Percentiles rank a stretch among this genome's conserved stretches.
These are phyloP conservation scores for Cyclotella choctawhatcheeana DNA, from an alignment of 108 stramenopile species.

Conservation along the genomic window DNA sequence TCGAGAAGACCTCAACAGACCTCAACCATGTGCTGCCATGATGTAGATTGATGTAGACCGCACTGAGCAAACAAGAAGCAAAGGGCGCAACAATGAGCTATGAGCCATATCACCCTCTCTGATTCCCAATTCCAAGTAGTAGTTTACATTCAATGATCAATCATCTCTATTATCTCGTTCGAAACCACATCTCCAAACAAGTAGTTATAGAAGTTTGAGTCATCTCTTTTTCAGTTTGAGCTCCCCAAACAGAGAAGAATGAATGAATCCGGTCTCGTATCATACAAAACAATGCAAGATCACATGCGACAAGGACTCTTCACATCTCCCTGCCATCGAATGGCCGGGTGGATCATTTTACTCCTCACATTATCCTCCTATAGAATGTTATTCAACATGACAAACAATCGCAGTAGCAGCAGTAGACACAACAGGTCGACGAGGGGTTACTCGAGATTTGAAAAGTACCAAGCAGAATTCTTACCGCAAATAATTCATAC, in stretches of 20 bases:
- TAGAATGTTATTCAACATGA: slow-evolving; percentile 10
- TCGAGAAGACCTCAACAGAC: neutral
- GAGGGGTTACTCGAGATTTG: neutral
- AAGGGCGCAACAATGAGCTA: too few species aligned
- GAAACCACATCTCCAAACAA: too few species aligned
- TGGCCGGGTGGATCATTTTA: slow-evolving; percentile 9
- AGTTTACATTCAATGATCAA: too few species aligned
- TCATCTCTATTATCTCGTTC: too few species aligned
- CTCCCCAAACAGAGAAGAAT: too few species aligned
- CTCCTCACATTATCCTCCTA: slow-evolving; percentile 23
- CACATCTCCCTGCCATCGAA: slow-evolving; percentile 1
- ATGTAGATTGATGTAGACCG: too few species aligned
- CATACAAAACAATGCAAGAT: slow-evolving; percentile 17
- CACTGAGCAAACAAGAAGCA: too few species aligned
- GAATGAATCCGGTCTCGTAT: neutral
- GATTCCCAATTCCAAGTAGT: too few species aligned
- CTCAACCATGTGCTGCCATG: neutral
- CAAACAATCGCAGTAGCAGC: neutral
- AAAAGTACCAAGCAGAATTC: slow-evolving; percentile 30
- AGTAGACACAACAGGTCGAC: too few species aligned
- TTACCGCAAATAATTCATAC: slow-evolving; percentile 10
- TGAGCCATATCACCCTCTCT: too few species aligned
- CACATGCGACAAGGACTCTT: neutral
- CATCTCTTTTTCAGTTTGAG: too few species aligned
- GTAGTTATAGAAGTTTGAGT: too few species aligned